Evolutionary conservation across 768 basidiomycete species (phyloP).

Genomic region (Lactarius quietus): DNA sequence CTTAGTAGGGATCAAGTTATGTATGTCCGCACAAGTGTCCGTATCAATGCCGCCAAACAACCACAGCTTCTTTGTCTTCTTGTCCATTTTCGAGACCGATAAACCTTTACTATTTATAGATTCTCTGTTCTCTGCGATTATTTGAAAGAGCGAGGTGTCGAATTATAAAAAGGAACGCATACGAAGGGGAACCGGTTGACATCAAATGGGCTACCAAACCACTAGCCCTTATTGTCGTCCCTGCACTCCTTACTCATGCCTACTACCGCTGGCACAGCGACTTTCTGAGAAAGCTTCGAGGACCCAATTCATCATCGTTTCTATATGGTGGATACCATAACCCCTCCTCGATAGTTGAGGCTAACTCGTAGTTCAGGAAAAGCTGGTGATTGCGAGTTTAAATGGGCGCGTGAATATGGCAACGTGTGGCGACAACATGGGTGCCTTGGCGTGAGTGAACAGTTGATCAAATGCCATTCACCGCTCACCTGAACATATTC

Average conservation of each 20-base stretch:
- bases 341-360: background rate
- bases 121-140: too few relatives aligned
- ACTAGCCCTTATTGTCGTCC: background rate
- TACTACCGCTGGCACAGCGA: background rate
- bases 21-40: too few relatives aligned
- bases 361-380: conserved; percentile 6
- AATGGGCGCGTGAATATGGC: conserved; percentile 27
- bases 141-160: background rate
- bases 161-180: background rate
- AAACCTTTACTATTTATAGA: too few relatives aligned
- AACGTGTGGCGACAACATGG: conserved; percentile 24
- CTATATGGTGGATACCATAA: background rate
- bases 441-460: conserved; percentile 25
- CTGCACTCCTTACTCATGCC: background rate
- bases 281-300: background rate
- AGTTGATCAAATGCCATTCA: background rate
- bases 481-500: conserved; percentile 15
- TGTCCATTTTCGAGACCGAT: too few relatives aligned
- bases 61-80: too few relatives aligned
- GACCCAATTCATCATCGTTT: background rate
- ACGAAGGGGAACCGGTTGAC: background rate
- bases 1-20: too few relatives aligned
- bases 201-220: background rate
- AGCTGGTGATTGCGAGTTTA: conserved; percentile 26
- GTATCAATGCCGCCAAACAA: too few relatives aligned